These are phyloP conservation scores for Millerozyma miso DNA, from an alignment of 805 yeast genomes.

Conservation along the genomic window DNA sequence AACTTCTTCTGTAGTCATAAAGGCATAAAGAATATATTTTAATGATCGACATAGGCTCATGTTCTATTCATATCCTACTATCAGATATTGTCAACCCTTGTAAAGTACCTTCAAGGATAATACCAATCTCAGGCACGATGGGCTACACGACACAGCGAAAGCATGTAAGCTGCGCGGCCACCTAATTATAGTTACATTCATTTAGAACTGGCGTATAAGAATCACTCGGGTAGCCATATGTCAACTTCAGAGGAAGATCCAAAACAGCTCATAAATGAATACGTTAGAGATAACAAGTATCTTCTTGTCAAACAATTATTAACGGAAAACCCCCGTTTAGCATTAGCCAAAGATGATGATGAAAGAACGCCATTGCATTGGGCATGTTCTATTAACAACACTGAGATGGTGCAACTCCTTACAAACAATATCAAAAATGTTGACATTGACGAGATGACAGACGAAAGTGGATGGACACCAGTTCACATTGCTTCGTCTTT, in stretches of 20 bases:
- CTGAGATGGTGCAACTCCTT: conserved; percentile 42
- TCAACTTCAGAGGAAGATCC: background rate
- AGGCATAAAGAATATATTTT: too few relatives aligned
- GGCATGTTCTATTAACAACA: conserved; percentile 69
- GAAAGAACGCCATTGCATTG: conserved; percentile 81
- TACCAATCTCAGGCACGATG: too few relatives aligned
- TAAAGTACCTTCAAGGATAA: too few relatives aligned
- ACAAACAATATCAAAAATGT: conserved; percentile 20
- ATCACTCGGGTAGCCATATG: background rate
- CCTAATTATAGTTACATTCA: too few relatives aligned
- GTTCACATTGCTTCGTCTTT: conserved; percentile 77
- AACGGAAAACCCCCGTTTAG: conserved; percentile 44
- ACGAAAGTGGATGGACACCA: conserved; percentile 86
- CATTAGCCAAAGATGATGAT: conserved; percentile 57
- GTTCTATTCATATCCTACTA: too few relatives aligned
- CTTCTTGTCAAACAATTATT: conserved; percentile 50
- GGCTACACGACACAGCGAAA: too few relatives aligned
- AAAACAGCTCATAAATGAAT: conserved; percentile 46
- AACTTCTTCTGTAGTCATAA: too few relatives aligned
- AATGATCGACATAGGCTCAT: too few relatives aligned
- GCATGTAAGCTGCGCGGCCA: too few relatives aligned
- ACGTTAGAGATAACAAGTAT: conserved; percentile 59
- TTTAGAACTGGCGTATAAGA: too few relatives aligned
- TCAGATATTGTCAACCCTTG: too few relatives aligned
- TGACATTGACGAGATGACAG: conserved; percentile 66